Base-by-base conservation (phyloP, 257 asterid species). In the Solanum chiquidenum region DNA sequence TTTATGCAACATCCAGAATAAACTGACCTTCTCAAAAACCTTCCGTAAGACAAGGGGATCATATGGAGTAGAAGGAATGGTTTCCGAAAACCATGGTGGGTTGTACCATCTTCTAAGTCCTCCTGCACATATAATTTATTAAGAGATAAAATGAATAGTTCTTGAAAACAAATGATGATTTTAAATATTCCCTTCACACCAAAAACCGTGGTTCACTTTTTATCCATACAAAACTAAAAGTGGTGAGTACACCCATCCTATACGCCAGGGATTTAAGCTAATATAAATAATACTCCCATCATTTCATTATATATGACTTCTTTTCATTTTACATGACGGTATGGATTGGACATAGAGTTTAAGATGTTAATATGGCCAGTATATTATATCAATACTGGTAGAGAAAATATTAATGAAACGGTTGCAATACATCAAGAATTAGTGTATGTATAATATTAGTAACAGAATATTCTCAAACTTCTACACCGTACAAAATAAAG, bases 21-120 rank as follows among this genome's bases (percentile, higher is more conserved):
- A 89, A 86, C 92, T 88, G 86, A 95, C 99, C 99, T 96, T 97
- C 92, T 97, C 99, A 92, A 97, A 97, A 89, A 98, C 98, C 90
- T 87, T 90, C 88, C 98, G 95, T 89, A 97, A 90, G 90, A 93
- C 93, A 85, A 94, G 92, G 89, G 93, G 92, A 66, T 96, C 98
- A 85, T 95, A 97, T 86, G 98, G 95, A 86, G 92, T 86, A 83
- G 95, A 91, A 86, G 99, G 99, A 89, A 95, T 93, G 71, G 92
- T 91, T 90, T 95, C 99, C 35, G 92, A 87, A 86, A 86, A 95
- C 99, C 99, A 97, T 83, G 92, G 93, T 85, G 99, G 99, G 93
- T 96, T 97, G 93, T 95, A 97, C 99, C 99, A 97, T 91, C 99
- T 96, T 88, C 94, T 92, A 83, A 95, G 92, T 76, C 88, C 95